These are phyloP conservation scores for Chlamydomonas sphaeroides DNA, from an alignment of 139 green algal genomes.

Conservation along the genomic window DNA sequence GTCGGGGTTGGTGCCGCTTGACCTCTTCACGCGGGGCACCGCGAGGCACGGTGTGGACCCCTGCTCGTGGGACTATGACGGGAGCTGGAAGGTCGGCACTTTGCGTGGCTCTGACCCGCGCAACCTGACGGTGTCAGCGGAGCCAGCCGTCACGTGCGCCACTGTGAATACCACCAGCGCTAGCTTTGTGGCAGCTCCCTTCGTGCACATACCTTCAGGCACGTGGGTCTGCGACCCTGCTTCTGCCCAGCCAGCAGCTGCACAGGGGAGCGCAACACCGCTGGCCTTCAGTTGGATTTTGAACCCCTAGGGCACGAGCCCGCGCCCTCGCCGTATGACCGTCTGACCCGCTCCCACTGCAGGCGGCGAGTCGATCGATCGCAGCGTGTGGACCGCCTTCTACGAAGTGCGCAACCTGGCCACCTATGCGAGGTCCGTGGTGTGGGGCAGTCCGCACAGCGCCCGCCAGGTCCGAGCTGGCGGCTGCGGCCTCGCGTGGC, in stretches of 20 bases:
- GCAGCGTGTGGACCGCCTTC: neutral
- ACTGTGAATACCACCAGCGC: slow-evolving; percentile 5
- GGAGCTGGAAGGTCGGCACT: slow-evolving; percentile 28
- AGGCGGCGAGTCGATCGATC: neutral
- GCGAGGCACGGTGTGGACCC: slow-evolving; percentile 16
- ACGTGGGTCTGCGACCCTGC: neutral
- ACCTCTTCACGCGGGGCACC: neutral
- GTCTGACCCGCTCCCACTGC: neutral
- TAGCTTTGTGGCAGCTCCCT: slow-evolving; percentile 9
- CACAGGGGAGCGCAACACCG: neutral
- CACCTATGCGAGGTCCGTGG: neutral
- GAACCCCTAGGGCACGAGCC: neutral
- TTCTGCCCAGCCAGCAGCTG: neutral
- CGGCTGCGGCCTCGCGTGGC: too few relatives aligned
- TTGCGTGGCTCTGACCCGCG: neutral
- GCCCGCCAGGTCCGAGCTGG: too few relatives aligned
- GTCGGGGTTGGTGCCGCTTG: slow-evolving; percentile 2
- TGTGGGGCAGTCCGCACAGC: neutral
- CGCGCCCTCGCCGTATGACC: neutral
- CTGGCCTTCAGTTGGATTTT: neutral
- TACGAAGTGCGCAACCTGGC: slow-evolving; percentile 25
- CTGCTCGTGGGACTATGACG: slow-evolving; percentile 31
- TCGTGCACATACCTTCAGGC: slow-evolving; percentile 16
- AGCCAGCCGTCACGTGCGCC: neutral
- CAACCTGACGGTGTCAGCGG: neutral